Evolutionary conservation across 495 filamentous ascomycete genomes (phyloP), one percentile per base, ranked within the genome.

Genomic region (Lepraria neglecta): DNA sequence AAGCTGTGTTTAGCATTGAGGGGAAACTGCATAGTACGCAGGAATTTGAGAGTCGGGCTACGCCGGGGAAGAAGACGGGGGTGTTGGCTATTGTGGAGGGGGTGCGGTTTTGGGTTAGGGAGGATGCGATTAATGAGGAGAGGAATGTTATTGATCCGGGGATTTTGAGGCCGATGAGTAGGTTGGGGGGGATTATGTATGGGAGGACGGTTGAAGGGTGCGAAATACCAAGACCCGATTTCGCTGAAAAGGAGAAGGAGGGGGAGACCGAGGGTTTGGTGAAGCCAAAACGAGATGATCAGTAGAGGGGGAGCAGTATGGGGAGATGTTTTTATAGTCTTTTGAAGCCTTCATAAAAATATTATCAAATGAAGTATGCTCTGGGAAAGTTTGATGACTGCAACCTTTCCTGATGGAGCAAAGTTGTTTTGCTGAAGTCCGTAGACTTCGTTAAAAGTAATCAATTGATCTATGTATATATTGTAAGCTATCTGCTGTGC

Each of bases 141-240:
- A 81, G 77, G 68, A 89, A 83, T 61, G 59, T 86, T 30, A 76
- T 97, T 40, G 85, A 94, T 73, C 77, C 89, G 15, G 79, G 77
- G 60, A 74, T 89, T 11, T 67, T 97, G 44, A 82, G 80, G 65
- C 94, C 92, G 17, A 81, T 95, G 31, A 82, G 81, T 67, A 82
- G 92, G 11, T 62, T 97, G 46, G 92, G 92, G 10, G 92, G 94
- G 0, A 91, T 96, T 66, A 83, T 84, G 6, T 97, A 96, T 69
- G 87, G 83, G 0, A 77, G 90, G 28, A 76, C 81, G 6, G 84
- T 79, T 0, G 84, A 91, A 50, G 88, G 75, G 1, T 70, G 89
- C n/a, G 92, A 97, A 77, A 69, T 97, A 45, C 84, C 81, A 9
- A 73, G 94, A 50, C 88, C 90, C 19, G 80, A 85, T 62, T 95